phyloP scores from a whole-genome alignment of 805 yeast species.

The Zygosaccharomyces kombuchaensis region DNA sequence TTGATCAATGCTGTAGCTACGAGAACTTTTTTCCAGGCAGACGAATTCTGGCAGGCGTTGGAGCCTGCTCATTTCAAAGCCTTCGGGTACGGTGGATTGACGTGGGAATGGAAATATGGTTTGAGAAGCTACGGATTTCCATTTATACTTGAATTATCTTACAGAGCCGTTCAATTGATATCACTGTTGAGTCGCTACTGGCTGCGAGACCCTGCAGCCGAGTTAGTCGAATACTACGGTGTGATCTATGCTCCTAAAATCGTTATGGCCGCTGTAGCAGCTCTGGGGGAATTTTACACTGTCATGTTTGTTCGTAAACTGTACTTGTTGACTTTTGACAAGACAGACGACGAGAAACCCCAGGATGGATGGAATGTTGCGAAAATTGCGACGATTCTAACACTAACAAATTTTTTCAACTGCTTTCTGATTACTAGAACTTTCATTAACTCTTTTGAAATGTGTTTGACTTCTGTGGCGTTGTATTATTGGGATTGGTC shows the following conservation, averaged over 20 bases:
- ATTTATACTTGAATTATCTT: constrained; percentile 47
- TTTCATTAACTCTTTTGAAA: constrained; percentile 80
- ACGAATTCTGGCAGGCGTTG: constrained; percentile 87
- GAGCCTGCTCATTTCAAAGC: constrained; percentile 84
- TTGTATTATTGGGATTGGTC: constrained; percentile 71
- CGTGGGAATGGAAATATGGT: constrained; percentile 91
- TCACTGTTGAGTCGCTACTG: neutral
- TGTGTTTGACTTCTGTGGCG: constrained; percentile 62
- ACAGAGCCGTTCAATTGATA: constrained; percentile 15
- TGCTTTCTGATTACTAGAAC: constrained; percentile 79
- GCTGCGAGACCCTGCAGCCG: constrained; percentile 13
- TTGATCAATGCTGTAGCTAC: constrained; percentile 59
- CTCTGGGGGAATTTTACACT: constrained; percentile 63
- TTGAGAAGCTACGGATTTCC: constrained; percentile 82
- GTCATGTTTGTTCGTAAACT: constrained; percentile 43
- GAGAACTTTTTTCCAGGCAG: constrained; percentile 87
- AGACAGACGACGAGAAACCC: constrained; percentile 9
- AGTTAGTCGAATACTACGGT: constrained; percentile 38
- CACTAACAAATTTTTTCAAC: constrained; percentile 50
- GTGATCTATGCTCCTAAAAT: constrained; percentile 58
- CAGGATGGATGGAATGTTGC: constrained; percentile 10
- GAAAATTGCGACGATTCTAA: constrained; percentile 22
- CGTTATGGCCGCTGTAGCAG: constrained; percentile 63
- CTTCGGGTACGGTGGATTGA: constrained; percentile 73
- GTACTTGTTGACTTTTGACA: constrained; percentile 19